A percentile compares a stretch with the other conserved stretches of the same genome.
phyloP scores from a whole-genome alignment of 2,329 filamentous ascomycete genomes.

The Colletotrichum camelliae region DNA sequence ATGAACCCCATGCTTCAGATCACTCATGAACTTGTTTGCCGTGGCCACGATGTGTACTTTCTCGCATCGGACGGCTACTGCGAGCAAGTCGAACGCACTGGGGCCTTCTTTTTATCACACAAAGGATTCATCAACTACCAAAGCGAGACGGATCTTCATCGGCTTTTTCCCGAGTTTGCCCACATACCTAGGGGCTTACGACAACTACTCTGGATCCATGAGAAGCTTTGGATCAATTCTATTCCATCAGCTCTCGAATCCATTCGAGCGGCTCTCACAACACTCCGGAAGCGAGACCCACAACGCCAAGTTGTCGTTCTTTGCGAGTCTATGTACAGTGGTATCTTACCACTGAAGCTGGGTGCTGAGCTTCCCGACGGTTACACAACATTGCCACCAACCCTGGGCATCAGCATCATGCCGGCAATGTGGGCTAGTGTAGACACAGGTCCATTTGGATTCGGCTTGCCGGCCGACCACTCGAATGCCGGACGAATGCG shows the following conservation, averaged over 20 bases:
- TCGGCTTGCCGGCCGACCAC: slow-evolving; percentile 31
- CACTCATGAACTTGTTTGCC: not conserved
- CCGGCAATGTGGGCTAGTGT: slow-evolving; percentile 40
- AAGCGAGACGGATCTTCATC: not conserved
- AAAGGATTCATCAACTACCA: not conserved
- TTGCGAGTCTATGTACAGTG: slow-evolving; percentile 42
- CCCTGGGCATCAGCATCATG: slow-evolving; percentile 43
- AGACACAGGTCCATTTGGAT: slow-evolving; percentile 41
- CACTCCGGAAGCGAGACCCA: slow-evolving; percentile 33
- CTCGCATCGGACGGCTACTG: slow-evolving; percentile 35
- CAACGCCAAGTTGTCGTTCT: slow-evolving; percentile 45
- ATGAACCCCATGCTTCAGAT: not conserved
- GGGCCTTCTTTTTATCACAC: slow-evolving; percentile 35
- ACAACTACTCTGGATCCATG: slow-evolving; percentile 12
- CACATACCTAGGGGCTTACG: slow-evolving; percentile 14
- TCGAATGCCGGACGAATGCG: not conserved
- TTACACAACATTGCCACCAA: slow-evolving; percentile 36
- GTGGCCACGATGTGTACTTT: slow-evolving; percentile 34
- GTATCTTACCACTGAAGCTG: slow-evolving; percentile 38
- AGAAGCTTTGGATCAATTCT: not conserved
- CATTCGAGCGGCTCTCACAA: slow-evolving; percentile 33
- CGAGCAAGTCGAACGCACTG: slow-evolving; percentile 33
- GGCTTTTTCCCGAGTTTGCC: not conserved
- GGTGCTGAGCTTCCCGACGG: slow-evolving; percentile 42
- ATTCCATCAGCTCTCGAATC: not conserved